Base-by-base conservation (phyloP, 1,284 basidiomycete species). In the Heimioporus punctisporus region DNA sequence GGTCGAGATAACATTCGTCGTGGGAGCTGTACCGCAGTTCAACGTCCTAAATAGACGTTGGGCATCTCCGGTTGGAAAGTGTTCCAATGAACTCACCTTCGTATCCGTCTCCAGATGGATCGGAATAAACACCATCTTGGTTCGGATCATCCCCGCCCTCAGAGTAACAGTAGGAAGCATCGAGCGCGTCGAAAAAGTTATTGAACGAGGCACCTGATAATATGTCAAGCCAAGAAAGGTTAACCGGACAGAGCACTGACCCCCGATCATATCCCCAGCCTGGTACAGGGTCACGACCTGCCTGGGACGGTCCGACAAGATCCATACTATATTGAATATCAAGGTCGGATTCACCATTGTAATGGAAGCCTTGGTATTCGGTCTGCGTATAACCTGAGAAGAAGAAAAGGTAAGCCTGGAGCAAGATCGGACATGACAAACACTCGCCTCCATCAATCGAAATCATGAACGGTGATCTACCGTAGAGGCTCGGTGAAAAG, bases 121-220 rank as follows among this genome's bases (percentile, higher is more conserved):
- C 82, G 0, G 84, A 84, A 58, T 85, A 86, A 42, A 78, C 73
- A 5, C 72, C 73, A 59, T 85, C 78, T 54, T 69, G 56, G 2
- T 30, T 61, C 9, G 76, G 77, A 61, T 84, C 79, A 48, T 88
- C 83, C 4, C 84, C 83, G 2, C 84, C 85, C 50, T 84, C 79
- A 50, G 80, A 86, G 0, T 77, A 79, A 60, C 87, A 88, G 69
- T 78, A 89, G 0, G 75, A 74, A 1, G 69, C 74, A 43, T 82
- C 81, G 21, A 78, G 66, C 9, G 75, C 74, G 50, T 81, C 79
- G 8, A 81, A 69, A 59, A 73, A 72, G 56, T 75, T 77, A 61
- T 79, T 70, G 61, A 79, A 79, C 1, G 73, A 76, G 34, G 73
- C 78, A 39, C 77, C 77, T 70, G 6, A 19, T 15, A 34, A 34